Evolutionary conservation across 139 green algal genomes (phyloP).

Genomic region (Ettlia oleoabundans): DNA sequence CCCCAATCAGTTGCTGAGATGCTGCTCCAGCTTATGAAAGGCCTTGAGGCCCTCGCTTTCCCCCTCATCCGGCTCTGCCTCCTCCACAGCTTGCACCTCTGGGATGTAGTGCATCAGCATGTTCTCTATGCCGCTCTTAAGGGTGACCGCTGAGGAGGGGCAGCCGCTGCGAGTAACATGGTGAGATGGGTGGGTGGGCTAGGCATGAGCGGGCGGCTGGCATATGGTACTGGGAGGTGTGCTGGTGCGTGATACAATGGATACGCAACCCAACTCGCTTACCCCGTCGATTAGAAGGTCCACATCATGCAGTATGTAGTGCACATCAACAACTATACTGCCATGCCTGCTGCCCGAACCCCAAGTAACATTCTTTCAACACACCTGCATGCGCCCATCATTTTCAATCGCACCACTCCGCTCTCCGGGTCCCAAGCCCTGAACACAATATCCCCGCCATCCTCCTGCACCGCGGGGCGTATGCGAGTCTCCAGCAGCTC

Average conservation of each 20-base stretch:
- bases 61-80: slow-evolving; percentile 77
- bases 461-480: slow-evolving; percentile 85
- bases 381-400: slow-evolving; percentile 68
- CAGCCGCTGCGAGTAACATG: slow-evolving; percentile 84
- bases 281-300: background rate
- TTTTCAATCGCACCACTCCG: slow-evolving; percentile 92
- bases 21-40: slow-evolving; percentile 79
- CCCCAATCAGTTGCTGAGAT: slow-evolving; percentile 51
- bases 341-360: no score
- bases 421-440: slow-evolving; percentile 85
- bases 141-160: slow-evolving; percentile 92
- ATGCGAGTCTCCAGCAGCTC: slow-evolving; percentile 99
- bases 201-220: no score
- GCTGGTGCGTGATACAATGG: no score
- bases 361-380: no score
- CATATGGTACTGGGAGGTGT: no score
- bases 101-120: slow-evolving; percentile 99
- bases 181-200: background rate
- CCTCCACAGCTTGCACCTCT: slow-evolving; percentile 68
- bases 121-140: slow-evolving; percentile 99
- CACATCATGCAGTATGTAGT: background rate
- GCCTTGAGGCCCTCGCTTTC: slow-evolving; percentile 71
- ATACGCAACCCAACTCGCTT: no score
- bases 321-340: no score
- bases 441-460: slow-evolving; percentile 92